Evolutionary conservation across 148 eudicot genomes (phyloP).

Genomic region (Rhododendron mucronatum): DNA sequence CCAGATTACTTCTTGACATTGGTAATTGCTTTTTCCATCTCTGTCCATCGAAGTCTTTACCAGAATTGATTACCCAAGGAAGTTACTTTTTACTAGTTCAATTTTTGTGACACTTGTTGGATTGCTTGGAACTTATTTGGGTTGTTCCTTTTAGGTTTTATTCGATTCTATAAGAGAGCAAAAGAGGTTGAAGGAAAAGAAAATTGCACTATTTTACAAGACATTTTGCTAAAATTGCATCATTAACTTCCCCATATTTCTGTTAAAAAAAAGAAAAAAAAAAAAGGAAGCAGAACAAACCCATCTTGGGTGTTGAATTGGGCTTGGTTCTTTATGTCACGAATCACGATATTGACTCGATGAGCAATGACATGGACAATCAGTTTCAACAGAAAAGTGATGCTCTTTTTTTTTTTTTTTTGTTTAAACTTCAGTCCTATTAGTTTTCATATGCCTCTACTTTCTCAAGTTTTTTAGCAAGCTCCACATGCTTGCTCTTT

Average conservation of each 20-base stretch:
- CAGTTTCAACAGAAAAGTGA: no score
- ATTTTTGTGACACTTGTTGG: not conserved
- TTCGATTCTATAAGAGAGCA: not conserved
- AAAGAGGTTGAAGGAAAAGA: not conserved
- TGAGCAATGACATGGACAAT: no score
- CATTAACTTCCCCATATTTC: not conserved
- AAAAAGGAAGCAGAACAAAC: no score
- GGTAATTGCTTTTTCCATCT: slow-evolving; percentile 30
- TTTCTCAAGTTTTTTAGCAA: not conserved
- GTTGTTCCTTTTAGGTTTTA: not conserved
- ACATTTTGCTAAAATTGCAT: not conserved
- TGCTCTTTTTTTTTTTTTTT: no score
- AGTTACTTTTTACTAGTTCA: not conserved
- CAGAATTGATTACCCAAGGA: not conserved
- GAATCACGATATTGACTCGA: no score
- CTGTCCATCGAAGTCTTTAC: not conserved
- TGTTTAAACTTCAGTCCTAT: not conserved
- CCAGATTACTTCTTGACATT: slow-evolving; percentile 82
- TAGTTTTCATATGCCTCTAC: not conserved
- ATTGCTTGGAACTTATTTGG: not conserved
- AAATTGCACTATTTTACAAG: not conserved
- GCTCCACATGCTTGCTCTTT: not conserved
- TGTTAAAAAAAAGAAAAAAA: not conserved
- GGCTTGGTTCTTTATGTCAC: no score
- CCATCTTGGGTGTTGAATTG: no score